Evolutionary conservation across 805 yeast genomes (phyloP), one percentile per base, ranked within the genome.

Genomic region (Candida piceae): DNA sequence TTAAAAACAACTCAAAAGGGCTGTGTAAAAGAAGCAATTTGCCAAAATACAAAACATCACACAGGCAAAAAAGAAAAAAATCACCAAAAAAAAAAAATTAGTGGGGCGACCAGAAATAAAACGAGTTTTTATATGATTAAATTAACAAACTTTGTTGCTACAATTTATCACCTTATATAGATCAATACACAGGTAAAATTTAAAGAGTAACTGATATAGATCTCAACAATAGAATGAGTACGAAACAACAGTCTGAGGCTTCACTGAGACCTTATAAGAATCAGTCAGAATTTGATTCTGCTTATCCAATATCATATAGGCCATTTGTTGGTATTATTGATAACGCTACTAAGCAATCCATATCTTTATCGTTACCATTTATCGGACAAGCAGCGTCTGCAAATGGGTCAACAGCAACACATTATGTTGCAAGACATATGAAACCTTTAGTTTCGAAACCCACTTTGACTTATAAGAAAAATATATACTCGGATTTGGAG

Each of bases 401-500:
- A 4, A 38, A 31, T 16, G 37, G 41, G 5, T 23, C 38, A 3
- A 11, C 36, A 12, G 26, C 38, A 3, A 31, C 45, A 17, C 31
- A 38, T 20, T 36, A 40, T 35, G 44, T 45, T 10, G 37, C 52
- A 5, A 37, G 50, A 20, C 45, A 38, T 36, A 41, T 49, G 15
- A 46, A 38, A 19, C 55, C 55, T 5, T 34, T 50, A 31, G 55
- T 46, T 12, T 36, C 47, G 18, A 45, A 38, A 24, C 48, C 55
- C 4, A 37, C 39, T 16, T 32, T 43, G 16, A n/a, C 40, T 16
- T 48, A 52, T 39, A 41, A 45, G 38, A 49, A 51, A 48, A 70
- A 73, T 52, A 65, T 70, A 36, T 67, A 66, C 46, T 62, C 70
- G 40, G 84, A 79, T 52, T 63, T 79, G 46, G 88, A 80, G 52